Evolutionary conservation across 2,329 filamentous ascomycete genomes (phyloP).

Genomic region (Colletotrichum sp.): DNA sequence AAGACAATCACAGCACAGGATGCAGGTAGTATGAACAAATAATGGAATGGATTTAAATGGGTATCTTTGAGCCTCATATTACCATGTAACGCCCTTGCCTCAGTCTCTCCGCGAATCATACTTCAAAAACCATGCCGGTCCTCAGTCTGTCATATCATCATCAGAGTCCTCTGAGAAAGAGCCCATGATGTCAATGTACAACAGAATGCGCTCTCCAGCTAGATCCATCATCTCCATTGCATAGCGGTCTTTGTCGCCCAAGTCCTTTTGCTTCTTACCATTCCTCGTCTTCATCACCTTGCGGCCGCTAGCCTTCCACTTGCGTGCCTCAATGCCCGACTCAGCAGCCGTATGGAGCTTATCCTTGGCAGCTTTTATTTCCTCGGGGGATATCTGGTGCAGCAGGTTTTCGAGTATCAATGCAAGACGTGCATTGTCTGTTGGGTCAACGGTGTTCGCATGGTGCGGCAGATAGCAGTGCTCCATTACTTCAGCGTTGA

Average conservation of each 20-base stretch:
- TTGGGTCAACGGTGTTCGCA: slow-evolving; percentile 62
- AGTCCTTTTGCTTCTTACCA: slow-evolving; percentile 22
- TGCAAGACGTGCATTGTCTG: slow-evolving; percentile 77
- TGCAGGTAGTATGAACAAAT: not conserved
- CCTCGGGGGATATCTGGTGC: slow-evolving; percentile 51
- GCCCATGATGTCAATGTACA: slow-evolving; percentile 17
- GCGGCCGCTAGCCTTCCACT: slow-evolving; percentile 47
- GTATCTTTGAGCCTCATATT: not conserved
- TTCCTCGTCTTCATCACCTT: slow-evolving; percentile 27
- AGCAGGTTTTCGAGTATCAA: slow-evolving; percentile 71
- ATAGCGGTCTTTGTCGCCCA: slow-evolving; percentile 40
- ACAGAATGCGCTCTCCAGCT: slow-evolving; percentile 47
- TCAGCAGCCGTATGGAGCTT: slow-evolving; percentile 44
- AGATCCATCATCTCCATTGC: slow-evolving; percentile 49
- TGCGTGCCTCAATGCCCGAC: slow-evolving; percentile 53
- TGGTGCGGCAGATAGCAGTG: slow-evolving; percentile 69
- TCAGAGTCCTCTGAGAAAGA: not conserved
- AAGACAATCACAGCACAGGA: not conserved
- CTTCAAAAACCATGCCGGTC: not conserved
- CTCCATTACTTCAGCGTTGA: slow-evolving; percentile 53
- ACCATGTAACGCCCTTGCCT: not conserved
- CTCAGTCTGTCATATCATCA: slow-evolving; percentile 9
- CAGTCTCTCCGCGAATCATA: not conserved
- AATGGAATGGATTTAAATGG: not conserved
- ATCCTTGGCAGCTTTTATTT: slow-evolving; percentile 37